Evolutionary conservation across 305 asterid genomes (phyloP), one percentile per base, ranked within the genome.

Genomic region (Ajuga reptans): DNA sequence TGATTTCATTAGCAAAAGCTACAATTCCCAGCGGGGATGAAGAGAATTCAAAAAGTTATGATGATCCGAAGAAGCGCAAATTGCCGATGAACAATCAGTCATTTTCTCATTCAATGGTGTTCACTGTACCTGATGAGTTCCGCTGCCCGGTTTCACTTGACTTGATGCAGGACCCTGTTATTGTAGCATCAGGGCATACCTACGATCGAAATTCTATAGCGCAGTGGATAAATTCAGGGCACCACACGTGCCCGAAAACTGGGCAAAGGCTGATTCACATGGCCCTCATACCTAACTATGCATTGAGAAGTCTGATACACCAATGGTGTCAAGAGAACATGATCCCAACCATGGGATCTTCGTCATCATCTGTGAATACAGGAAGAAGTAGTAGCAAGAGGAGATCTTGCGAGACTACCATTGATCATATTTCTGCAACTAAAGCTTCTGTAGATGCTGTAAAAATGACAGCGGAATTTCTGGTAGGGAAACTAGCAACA

Each of bases 201-300:
- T 90, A 85, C 52, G 97, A 90, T 54, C 81, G 94, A 34, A 75
- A 59, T 56, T 88, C 94, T 6, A 90, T 90, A 10, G 85, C 89
- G 9, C 93, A 80, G 80, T 88, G 97, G 97, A 86, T 88, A 73
- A 85, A 90, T 50, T 81, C 95, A 2, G 97, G 97, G 24, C 90
- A 90, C 60, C 88, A 82, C 66, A 86, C 92, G 10, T 90, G 95
- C 71, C 97, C 97, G 1, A 90, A 85, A 78, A 90, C 92, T 33
- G 95, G 94, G 82, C 90, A 86, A 66, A 80, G 89, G 81, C 78
- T 90, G 58, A 85, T 88, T 62, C 95, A 90, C 75, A 84, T 86
- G 94, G 94, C 95, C 24, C 88, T 90, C 9, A 90, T 85, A 47
- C 95, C 94, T 1, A 90, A 90, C 73, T 88, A 86, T 53, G 87